phyloP scores from a whole-genome alignment of 345 rosid genomes.

The Kernera saxatilis region DNA sequence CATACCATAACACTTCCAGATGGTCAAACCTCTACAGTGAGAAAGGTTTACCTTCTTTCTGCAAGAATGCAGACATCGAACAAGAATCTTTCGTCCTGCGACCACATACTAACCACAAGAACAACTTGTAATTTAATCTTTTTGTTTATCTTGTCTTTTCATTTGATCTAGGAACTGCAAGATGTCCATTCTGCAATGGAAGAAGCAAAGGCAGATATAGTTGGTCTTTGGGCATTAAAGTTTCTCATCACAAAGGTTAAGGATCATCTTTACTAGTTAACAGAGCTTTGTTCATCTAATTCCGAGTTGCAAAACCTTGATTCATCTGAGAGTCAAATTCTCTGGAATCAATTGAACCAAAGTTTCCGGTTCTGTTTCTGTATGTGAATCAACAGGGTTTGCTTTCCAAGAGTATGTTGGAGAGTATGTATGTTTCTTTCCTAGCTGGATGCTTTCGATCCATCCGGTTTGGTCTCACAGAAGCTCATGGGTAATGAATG shows the following conservation, averaged over 20 bases:
- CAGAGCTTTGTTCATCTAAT: background rate
- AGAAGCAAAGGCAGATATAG: slow-evolving; percentile 97
- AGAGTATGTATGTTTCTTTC: slow-evolving; percentile 88
- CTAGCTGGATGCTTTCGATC: slow-evolving; percentile 92
- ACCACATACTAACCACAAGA: background rate
- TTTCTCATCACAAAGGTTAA: slow-evolving; percentile 66
- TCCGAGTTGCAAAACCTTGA: background rate
- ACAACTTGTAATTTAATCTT: background rate
- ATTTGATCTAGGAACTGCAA: slow-evolving; percentile 67
- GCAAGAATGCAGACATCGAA: background rate
- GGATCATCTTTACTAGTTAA: slow-evolving; percentile 6
- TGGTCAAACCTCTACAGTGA: slow-evolving; percentile 79
- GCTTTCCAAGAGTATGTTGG: slow-evolving; percentile 53
- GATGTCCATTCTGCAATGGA: slow-evolving; percentile 87
- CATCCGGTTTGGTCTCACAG: slow-evolving; percentile 81
- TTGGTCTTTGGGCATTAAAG: slow-evolving; percentile 94
- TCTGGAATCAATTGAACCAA: background rate
- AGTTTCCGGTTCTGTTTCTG: background rate
- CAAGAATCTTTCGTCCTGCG: background rate
- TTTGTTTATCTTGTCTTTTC: background rate
- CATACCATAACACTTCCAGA: slow-evolving; percentile 84
- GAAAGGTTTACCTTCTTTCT: slow-evolving; percentile 51
- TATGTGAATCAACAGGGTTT: slow-evolving; percentile 41
- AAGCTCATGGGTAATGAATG: slow-evolving; percentile 86
- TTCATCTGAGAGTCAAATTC: background rate